A percentile compares a stretch with the other conserved stretches of the same genome.
Evolutionary conservation across 2,329 filamentous ascomycete species (phyloP).

Genomic region (Zalaria sp.): DNA sequence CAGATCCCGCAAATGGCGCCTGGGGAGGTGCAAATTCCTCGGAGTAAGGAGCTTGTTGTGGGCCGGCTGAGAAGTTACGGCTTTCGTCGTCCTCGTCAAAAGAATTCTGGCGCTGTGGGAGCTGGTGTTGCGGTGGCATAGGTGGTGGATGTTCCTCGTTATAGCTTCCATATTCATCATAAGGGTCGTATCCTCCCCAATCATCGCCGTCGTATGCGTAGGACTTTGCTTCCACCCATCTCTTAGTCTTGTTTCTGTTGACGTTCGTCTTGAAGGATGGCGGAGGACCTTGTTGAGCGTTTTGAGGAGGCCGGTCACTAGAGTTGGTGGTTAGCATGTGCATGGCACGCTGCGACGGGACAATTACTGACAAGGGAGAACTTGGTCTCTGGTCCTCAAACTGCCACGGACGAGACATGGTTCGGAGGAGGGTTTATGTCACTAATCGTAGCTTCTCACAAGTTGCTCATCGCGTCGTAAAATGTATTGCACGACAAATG

Average conservation of each 20-base stretch:
- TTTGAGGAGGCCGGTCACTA: constrained; percentile 16
- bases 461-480: too few relatives aligned
- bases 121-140: constrained; percentile 9
- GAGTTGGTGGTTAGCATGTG: background rate
- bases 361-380: constrained; percentile 20
- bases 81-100: constrained; percentile 42
- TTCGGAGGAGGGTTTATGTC: background rate
- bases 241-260: constrained; percentile 77
- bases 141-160: constrained; percentile 21
- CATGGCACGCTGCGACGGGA: too few relatives aligned
- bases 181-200: constrained; percentile 59
- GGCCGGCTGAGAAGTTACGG: constrained; percentile 26
- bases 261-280: constrained; percentile 70
- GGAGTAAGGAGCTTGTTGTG: background rate
- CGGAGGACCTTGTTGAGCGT: constrained; percentile 22
- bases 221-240: constrained; percentile 84
- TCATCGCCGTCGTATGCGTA: constrained; percentile 86
- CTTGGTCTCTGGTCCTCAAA: constrained; percentile 20
- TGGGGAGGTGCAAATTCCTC: background rate
- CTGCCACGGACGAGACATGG: constrained; percentile 26
- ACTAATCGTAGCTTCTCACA: too few relatives aligned
- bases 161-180: constrained; percentile 41
- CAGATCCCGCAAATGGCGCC: background rate
- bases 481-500: too few relatives aligned
- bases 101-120: constrained; percentile 28